A percentile compares a stretch with the other conserved stretches of the same genome.
phyloP scores from a whole-genome alignment of 345 rosid species.

The Anastatica hierochuntica region DNA sequence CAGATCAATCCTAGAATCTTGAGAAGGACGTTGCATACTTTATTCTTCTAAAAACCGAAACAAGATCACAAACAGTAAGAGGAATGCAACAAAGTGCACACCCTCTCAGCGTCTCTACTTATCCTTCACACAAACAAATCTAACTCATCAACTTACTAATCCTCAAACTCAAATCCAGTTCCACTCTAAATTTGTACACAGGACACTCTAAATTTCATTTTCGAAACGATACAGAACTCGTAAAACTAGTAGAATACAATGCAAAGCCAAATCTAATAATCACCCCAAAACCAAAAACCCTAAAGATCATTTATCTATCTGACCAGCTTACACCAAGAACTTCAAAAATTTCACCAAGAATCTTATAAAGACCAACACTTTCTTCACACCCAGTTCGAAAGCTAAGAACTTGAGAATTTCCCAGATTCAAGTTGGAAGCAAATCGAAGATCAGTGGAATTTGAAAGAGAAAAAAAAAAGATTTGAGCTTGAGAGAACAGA shows the following conservation, averaged over 20 bases:
- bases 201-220: no score
- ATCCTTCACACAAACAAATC: conserved; percentile 25
- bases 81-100: conserved; percentile 23
- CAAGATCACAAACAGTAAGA: conserved; percentile 13
- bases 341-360: conserved; percentile 26
- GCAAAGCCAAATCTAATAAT: conserved; percentile 68
- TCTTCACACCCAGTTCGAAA: no score
- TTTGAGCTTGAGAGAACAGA: conserved; percentile 44
- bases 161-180: conserved; percentile 14
- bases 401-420: conserved; percentile 23
- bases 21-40: conserved; percentile 72
- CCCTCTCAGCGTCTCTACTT: conserved; percentile 27
- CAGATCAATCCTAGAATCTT: conserved; percentile 73
- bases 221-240: no score
- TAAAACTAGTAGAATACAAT: no score
- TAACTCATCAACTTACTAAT: conserved; percentile 11
- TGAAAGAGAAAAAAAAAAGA: no score
- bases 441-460: conserved; percentile 50
- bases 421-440: no score
- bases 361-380: conserved; percentile 21
- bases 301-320: conserved; percentile 44
- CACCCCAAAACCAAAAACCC: conserved; percentile 56
- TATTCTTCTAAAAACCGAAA: no score
- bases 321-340: conserved; percentile 24
- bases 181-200: no score